phyloP scores from a whole-genome alignment of 345 rosid species.

The Murraya paniculata region DNA sequence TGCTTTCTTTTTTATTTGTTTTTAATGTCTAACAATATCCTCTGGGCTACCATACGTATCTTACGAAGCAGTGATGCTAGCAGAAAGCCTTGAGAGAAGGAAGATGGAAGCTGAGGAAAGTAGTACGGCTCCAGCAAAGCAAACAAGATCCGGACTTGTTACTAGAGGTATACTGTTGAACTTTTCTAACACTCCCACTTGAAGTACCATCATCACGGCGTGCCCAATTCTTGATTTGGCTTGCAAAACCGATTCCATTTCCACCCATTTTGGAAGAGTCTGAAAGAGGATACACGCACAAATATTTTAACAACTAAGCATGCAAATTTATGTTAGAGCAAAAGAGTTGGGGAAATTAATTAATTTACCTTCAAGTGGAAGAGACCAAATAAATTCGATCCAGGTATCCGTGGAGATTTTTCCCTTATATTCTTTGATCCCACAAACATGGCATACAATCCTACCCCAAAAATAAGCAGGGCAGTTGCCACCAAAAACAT shows the following conservation, averaged over 20 bases:
- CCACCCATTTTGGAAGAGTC: conserved; percentile 51
- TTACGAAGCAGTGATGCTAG: neutral
- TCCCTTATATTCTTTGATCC: conserved; percentile 33
- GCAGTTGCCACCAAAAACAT: conserved; percentile 67
- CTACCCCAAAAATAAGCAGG: conserved; percentile 57
- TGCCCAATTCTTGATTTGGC: conserved; percentile 70
- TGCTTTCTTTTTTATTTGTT: neutral
- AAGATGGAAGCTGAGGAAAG: conserved; percentile 55
- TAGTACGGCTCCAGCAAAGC: conserved; percentile 61
- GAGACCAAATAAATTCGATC: conserved; percentile 54
- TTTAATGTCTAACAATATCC: neutral
- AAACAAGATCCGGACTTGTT: conserved; percentile 59
- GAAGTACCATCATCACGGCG: conserved; percentile 66
- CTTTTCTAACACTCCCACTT: conserved; percentile 67
- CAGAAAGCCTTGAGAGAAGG: conserved; percentile 56
- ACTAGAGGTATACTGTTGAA: conserved; percentile 49
- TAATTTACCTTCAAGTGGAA: conserved; percentile 39
- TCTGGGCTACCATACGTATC: conserved; percentile 1
- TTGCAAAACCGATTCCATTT: conserved; percentile 50
- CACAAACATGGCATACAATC: conserved; percentile 59
- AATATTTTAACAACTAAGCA: neutral
- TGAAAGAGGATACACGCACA: conserved; percentile 16
- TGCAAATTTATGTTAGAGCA: neutral
- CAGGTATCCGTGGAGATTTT: conserved; percentile 21
- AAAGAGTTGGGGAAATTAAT: neutral